Conservation (phyloP, 352 stramenopile genomes). For the Thraustochytrium sp. region DNA sequence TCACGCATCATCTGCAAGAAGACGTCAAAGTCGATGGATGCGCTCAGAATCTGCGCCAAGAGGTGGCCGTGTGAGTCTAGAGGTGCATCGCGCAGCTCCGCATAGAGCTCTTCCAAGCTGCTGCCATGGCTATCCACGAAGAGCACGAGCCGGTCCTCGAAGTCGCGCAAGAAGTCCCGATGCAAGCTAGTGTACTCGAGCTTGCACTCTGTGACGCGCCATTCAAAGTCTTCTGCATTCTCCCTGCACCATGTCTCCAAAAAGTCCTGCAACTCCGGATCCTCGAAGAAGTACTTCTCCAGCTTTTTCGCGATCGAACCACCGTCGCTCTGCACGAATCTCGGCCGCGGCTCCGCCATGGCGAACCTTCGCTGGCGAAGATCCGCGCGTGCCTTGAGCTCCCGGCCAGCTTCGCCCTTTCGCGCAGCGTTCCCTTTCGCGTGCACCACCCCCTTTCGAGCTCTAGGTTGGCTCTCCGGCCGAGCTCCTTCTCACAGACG, state of each 20-base stretch:
- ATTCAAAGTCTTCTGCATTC: background rate
- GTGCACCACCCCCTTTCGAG: too few relatives aligned
- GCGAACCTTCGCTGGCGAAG: too few relatives aligned
- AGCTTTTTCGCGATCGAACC: too few relatives aligned
- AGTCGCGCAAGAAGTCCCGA: conserved; percentile 8
- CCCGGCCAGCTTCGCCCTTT: too few relatives aligned
- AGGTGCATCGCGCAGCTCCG: background rate
- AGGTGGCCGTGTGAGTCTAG: background rate
- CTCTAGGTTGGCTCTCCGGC: too few relatives aligned
- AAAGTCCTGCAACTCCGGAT: background rate
- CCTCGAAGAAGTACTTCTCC: conserved; percentile 10
- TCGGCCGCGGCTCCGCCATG: too few relatives aligned
- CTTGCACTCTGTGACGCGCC: background rate
- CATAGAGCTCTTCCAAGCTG: background rate
- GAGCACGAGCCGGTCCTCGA: background rate
- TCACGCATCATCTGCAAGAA: conserved; percentile 42
- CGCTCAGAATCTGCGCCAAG: conserved; percentile 19
- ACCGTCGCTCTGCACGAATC: too few relatives aligned
- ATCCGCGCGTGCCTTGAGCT: too few relatives aligned
- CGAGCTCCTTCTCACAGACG: too few relatives aligned
- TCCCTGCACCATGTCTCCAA: conserved; percentile 3
- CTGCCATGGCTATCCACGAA: conserved; percentile 4
- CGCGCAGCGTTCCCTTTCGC: too few relatives aligned
- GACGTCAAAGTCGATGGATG: conserved; percentile 10
- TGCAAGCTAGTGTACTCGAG: conserved; percentile 2